phyloP scores from a whole-genome alignment of 2,329 filamentous ascomycete genomes.

The Emydomyces testavorans region DNA sequence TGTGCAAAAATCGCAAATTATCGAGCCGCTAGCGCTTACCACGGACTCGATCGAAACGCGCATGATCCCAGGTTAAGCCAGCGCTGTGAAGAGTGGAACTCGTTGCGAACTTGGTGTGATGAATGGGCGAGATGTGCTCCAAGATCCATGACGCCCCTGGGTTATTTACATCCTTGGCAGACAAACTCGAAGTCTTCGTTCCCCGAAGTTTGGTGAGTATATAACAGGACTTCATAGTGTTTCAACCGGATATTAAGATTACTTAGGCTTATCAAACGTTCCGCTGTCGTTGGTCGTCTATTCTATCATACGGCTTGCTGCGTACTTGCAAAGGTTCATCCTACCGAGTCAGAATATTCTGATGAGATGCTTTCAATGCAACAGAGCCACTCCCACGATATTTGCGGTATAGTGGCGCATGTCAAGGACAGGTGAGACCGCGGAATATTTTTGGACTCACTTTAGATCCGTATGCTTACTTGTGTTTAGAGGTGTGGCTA shows the following conservation, averaged over 20 bases:
- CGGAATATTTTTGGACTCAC: neutral
- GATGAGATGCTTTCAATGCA: slow-evolving; percentile 60
- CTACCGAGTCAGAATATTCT: slow-evolving; percentile 47
- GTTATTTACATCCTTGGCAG: slow-evolving; percentile 58
- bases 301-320: slow-evolving; percentile 85
- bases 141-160: slow-evolving; percentile 75
- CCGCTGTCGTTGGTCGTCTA: slow-evolving; percentile 67
- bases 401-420: slow-evolving; percentile 82
- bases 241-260: slow-evolving; percentile 9
- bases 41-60: slow-evolving; percentile 44
- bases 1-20: slow-evolving; percentile 81
- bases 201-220: slow-evolving; percentile 67
- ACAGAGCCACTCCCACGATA: slow-evolving; percentile 64
- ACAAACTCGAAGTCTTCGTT: slow-evolving; percentile 62
- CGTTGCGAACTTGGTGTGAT: slow-evolving; percentile 69
- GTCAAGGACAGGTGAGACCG: slow-evolving; percentile 58
- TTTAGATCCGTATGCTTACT: neutral
- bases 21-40: slow-evolving; percentile 55
- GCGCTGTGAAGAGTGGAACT: slow-evolving; percentile 64
- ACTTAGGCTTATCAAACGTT: slow-evolving; percentile 64
- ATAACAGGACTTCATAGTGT: neutral
- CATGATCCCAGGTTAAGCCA: slow-evolving; percentile 54
- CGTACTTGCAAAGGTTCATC: slow-evolving; percentile 68
- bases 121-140: slow-evolving; percentile 70
- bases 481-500: slow-evolving; percentile 52